These are phyloP conservation scores for Blastobotrys capitulatus DNA, from an alignment of 1,139 yeast genomes.

Conservation along the genomic window DNA sequence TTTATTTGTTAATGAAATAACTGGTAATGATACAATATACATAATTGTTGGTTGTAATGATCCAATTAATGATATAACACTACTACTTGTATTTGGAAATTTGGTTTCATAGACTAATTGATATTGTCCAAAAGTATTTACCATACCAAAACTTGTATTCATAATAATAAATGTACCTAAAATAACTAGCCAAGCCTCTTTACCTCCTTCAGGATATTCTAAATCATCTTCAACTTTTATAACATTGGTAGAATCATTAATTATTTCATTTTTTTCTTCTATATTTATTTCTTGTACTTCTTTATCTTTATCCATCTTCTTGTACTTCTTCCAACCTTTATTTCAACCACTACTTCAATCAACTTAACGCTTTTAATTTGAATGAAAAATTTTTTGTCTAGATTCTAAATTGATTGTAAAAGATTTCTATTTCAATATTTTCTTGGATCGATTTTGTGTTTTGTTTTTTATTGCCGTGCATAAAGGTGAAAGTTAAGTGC, in stretches of 20 bases:
- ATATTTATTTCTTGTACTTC: background rate
- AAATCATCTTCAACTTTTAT: slow-evolving; percentile 23
- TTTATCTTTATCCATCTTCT: background rate
- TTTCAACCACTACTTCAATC: no score
- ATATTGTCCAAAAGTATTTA: slow-evolving; percentile 53
- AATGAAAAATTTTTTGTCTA: no score
- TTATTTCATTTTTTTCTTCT: background rate
- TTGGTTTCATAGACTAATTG: slow-evolving; percentile 48
- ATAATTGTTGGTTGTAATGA: slow-evolving; percentile 44
- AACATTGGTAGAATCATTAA: no score
- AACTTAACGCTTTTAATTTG: no score
- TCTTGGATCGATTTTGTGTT: no score
- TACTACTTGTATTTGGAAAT: slow-evolving; percentile 39
- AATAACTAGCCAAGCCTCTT: slow-evolving; percentile 28
- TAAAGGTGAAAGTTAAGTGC: no score
- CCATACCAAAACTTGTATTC: slow-evolving; percentile 40
- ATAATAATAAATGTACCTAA: slow-evolving; percentile 24
- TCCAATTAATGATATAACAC: slow-evolving; percentile 46
- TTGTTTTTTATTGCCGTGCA: no score
- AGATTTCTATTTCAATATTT: no score
- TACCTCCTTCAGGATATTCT: slow-evolving; percentile 29
- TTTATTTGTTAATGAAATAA: slow-evolving; percentile 51
- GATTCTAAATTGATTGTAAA: no score
- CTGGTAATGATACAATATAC: slow-evolving; percentile 43
- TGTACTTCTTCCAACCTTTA: no score